phyloP scores from a whole-genome alignment of 768 basidiomycete genomes.

The Trametes cingulata region DNA sequence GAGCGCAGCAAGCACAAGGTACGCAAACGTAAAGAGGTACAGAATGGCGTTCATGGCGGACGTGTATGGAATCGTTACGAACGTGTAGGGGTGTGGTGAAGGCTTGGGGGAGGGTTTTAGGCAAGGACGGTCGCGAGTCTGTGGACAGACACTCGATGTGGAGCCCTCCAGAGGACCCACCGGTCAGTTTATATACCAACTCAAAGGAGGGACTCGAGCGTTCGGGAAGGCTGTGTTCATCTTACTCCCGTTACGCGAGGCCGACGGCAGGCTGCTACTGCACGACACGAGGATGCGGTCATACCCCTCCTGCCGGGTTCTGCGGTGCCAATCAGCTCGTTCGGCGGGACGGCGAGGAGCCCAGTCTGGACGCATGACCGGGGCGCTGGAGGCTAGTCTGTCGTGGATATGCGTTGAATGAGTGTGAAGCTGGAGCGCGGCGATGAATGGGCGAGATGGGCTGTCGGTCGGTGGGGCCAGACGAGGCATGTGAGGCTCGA shows the following conservation, averaged over 20 bases:
- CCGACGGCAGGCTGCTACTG: constrained; percentile 9
- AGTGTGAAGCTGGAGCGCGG: background rate
- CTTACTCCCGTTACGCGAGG: background rate
- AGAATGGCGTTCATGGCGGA: constrained; percentile 3
- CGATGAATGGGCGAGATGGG: background rate
- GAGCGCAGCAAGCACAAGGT: constrained; percentile 23
- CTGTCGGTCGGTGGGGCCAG: background rate
- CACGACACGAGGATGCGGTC: constrained; percentile 12
- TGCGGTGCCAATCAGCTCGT: background rate
- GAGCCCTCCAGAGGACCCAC: background rate
- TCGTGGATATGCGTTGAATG: too few relatives aligned
- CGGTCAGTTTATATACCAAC: background rate
- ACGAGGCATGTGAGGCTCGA: background rate
- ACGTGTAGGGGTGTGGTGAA: background rate
- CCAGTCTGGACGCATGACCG: background rate
- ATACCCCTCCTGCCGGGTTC: background rate
- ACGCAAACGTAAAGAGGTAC: constrained; percentile 23
- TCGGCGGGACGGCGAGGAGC: background rate
- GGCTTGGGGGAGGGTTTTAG: background rate
- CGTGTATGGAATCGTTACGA: background rate
- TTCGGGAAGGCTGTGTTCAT: constrained; percentile 11
- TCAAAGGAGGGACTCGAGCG: background rate
- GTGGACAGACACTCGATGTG: constrained; percentile 6
- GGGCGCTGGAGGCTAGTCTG: too few relatives aligned
- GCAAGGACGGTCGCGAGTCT: background rate